Conservation (phyloP, 1,284 basidiomycete genomes). For the Veloboletus limbatus region DNA sequence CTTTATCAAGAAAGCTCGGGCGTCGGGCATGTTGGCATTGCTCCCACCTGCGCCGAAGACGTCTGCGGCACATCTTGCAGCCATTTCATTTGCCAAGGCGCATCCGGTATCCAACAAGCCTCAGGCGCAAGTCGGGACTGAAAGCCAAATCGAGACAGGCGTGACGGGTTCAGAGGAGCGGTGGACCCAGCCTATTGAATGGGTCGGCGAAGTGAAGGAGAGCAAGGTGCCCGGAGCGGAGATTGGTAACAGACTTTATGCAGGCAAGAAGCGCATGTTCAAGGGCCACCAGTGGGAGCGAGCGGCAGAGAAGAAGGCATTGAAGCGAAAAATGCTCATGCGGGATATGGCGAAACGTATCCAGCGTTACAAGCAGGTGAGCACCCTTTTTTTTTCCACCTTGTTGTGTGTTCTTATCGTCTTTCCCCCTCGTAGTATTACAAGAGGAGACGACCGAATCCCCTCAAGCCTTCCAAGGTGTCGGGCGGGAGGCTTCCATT, state of each 20-base stretch:
- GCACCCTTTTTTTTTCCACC: constrained; percentile 21
- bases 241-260: constrained; percentile 62
- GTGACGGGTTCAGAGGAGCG: constrained; percentile 16
- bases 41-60: constrained; percentile 67
- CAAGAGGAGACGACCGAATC: constrained; percentile 50
- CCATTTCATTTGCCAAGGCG: constrained; percentile 19
- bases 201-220: constrained; percentile 55
- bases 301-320: constrained; percentile 41
- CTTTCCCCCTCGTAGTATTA: constrained; percentile 43
- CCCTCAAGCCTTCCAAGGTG: constrained; percentile 49
- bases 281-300: constrained; percentile 84
- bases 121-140: neutral
- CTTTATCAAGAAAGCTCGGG: constrained; percentile 66
- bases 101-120: constrained; percentile 15
- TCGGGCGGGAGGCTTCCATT: constrained; percentile 50
- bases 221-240: constrained; percentile 50
- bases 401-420: constrained; percentile 6
- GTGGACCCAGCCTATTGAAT: constrained; percentile 47
- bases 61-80: constrained; percentile 14
- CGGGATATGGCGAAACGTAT: constrained; percentile 66
- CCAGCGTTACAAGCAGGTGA: constrained; percentile 58
- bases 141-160: constrained; percentile 1
- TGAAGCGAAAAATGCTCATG: constrained; percentile 53
- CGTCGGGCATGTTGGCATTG: constrained; percentile 48
- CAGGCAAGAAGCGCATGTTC: constrained; percentile 76